Percentiles rank a stretch among this genome's conserved stretches.
These are phyloP conservation scores for Chaetomium globosum DNA, from an alignment of 2,329 filamentous ascomycete species.

Conservation along the genomic window DNA sequence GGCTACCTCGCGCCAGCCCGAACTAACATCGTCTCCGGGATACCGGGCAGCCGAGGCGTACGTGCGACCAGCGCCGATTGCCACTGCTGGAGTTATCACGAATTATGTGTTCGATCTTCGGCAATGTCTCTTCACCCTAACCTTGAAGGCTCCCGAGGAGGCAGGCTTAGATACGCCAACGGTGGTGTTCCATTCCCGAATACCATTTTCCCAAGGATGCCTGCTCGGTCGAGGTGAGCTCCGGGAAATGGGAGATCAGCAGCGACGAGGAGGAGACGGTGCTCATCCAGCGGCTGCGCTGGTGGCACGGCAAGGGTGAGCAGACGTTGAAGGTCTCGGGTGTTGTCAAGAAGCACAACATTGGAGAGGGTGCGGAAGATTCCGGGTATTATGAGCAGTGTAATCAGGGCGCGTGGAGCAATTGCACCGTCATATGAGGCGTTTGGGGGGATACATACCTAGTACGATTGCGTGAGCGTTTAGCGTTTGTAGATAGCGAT, in stretches of 20 bases:
- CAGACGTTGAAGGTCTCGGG: constrained; percentile 79
- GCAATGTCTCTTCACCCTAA: constrained; percentile 74
- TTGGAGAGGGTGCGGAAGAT: constrained; percentile 64
- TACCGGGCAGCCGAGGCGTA: constrained; percentile 92
- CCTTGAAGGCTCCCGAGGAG: constrained; percentile 62
- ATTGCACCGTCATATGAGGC: constrained; percentile 56
- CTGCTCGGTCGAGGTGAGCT: constrained; percentile 73
- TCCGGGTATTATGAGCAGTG: constrained; percentile 76
- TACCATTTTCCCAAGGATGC: constrained; percentile 84
- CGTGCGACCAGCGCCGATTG: constrained; percentile 79
- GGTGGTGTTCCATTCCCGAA: constrained; percentile 80
- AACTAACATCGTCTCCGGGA: constrained; percentile 67
- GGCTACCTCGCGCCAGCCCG: constrained; percentile 55
- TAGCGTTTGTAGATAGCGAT: not conserved
- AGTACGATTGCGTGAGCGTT: not conserved
- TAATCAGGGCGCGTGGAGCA: constrained; percentile 52
- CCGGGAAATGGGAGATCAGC: constrained; percentile 87
- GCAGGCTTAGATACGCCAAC: constrained; percentile 67
- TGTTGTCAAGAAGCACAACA: constrained; percentile 65
- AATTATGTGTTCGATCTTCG: constrained; percentile 81
- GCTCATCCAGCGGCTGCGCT: constrained; percentile 74
- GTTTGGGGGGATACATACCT: not conserved
- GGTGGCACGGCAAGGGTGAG: constrained; percentile 90
- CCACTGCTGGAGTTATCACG: constrained; percentile 70
- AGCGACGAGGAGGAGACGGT: constrained; percentile 70